phyloP scores from a whole-genome alignment of 169 alveolate genomes.

The Theileria annulata region DNA sequence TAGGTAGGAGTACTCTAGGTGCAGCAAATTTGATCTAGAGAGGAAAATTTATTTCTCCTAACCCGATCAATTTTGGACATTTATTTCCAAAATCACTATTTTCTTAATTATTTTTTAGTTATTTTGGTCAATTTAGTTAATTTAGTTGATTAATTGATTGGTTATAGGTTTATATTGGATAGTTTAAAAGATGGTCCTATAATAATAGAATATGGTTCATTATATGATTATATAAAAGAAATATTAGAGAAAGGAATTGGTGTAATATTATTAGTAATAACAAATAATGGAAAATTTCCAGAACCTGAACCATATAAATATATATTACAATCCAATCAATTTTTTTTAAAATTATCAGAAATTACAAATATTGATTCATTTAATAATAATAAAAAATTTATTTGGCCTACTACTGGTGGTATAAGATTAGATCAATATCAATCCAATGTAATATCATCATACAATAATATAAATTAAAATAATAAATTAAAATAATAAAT shows the following conservation, averaged over 20 bases:
- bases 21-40: too few species aligned
- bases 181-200: constrained; percentile 57
- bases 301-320: constrained; percentile 37
- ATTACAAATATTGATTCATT: background rate
- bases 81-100: background rate
- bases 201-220: constrained; percentile 28
- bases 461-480: too few species aligned
- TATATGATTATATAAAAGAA: constrained; percentile 26
- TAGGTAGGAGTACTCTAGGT: too few species aligned
- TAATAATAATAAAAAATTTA: background rate
- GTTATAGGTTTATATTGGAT: constrained; percentile 58
- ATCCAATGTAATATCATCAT: too few species aligned
- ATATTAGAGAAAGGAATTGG: constrained; percentile 30
- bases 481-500: too few species aligned
- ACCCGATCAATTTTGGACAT: too few species aligned
- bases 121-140: background rate
- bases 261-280: constrained; percentile 28
- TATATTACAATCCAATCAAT: constrained; percentile 40
- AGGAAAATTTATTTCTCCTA: too few species aligned
- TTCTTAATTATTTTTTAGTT: too few species aligned
- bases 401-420: constrained; percentile 70
- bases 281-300: constrained; percentile 11
- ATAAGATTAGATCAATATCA: constrained; percentile 43
- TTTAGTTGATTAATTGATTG: background rate
- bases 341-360: constrained; percentile 28